These are phyloP conservation scores for Magnolia kwangsiensis DNA, from an alignment of 164 flowering plant genomes.

Conservation along the genomic window DNA sequence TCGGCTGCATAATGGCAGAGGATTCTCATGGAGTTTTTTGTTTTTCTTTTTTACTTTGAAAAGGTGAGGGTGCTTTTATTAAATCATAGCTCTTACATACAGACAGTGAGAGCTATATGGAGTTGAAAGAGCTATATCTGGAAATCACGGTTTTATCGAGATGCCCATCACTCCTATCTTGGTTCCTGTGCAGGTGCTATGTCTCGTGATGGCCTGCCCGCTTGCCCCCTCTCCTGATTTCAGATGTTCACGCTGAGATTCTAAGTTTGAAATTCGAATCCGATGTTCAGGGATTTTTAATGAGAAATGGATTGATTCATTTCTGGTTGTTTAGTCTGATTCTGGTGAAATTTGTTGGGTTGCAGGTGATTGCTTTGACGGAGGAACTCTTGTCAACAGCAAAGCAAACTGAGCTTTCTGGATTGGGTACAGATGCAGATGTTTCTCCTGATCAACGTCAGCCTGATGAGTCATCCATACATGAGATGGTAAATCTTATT, in stretches of 20 bases:
- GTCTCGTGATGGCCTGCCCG: slow-evolving; percentile 63
- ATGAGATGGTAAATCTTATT: slow-evolving; percentile 31
- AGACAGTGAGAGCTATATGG: slow-evolving; percentile 15
- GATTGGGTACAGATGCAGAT: slow-evolving; percentile 32
- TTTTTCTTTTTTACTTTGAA: slow-evolving; percentile 31
- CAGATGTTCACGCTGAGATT: slow-evolving; percentile 68
- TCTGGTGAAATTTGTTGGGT: slow-evolving; percentile 15
- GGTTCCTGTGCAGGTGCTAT: slow-evolving; percentile 93
- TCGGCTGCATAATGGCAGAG: slow-evolving; percentile 29
- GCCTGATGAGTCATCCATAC: slow-evolving; percentile 25
- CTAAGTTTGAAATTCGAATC: slow-evolving; percentile 50
- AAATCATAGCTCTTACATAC: slow-evolving; percentile 14
- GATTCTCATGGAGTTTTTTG: slow-evolving; percentile 19
- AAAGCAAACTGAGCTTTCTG: slow-evolving; percentile 59
- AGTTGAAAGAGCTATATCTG: slow-evolving; percentile 14
- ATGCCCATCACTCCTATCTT: slow-evolving; percentile 80
- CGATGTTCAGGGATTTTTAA: slow-evolving; percentile 10
- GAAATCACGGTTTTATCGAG: slow-evolving; percentile 28
- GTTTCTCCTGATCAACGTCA: slow-evolving; percentile 28
- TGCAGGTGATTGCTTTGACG: slow-evolving; percentile 90
- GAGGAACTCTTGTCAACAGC: slow-evolving; percentile 92
- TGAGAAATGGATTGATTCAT: slow-evolving; percentile 9
- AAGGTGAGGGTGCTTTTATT: slow-evolving; percentile 45
- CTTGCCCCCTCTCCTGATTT: slow-evolving; percentile 51
- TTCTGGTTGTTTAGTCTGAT: slow-evolving; percentile 10